Percentiles rank a stretch among this genome's conserved stretches.
These are phyloP conservation scores for Cystobasidium sp. DNA, from an alignment of 1,284 basidiomycete species.

Conservation along the genomic window DNA sequence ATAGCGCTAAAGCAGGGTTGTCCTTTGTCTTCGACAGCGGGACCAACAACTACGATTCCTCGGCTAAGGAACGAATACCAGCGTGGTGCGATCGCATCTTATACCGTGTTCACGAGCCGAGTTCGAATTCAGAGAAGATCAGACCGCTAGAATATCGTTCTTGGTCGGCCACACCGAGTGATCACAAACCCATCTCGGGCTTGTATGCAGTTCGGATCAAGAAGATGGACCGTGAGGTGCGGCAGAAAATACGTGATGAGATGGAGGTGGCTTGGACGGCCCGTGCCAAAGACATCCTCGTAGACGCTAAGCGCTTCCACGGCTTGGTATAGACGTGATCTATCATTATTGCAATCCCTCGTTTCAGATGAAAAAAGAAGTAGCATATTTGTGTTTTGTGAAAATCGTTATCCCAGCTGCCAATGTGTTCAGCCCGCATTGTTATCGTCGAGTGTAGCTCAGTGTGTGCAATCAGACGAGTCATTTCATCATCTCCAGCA, in stretches of 20 bases:
- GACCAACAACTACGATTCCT: conserved; percentile 79
- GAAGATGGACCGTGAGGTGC: conserved; percentile 66
- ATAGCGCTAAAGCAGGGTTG: background rate
- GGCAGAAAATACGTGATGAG: conserved; percentile 60
- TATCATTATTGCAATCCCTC: background rate
- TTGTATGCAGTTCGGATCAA: conserved; percentile 75
- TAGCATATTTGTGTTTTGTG: too few relatives aligned
- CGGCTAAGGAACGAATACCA: conserved; percentile 83
- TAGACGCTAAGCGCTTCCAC: conserved; percentile 47
- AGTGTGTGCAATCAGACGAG: too few relatives aligned
- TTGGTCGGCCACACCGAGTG: conserved; percentile 28
- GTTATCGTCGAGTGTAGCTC: too few relatives aligned
- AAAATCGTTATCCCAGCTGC: too few relatives aligned
- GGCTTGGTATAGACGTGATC: background rate
- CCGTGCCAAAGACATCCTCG: conserved; percentile 44
- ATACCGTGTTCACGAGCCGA: conserved; percentile 60
- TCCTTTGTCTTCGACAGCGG: conserved; percentile 48
- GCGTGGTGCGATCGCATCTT: conserved; percentile 97
- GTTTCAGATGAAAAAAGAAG: background rate
- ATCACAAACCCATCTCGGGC: conserved; percentile 66
- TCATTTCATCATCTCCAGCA: too few relatives aligned
- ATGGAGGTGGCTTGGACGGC: conserved; percentile 49
- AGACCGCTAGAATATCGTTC: conserved; percentile 37
- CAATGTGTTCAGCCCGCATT: too few relatives aligned
- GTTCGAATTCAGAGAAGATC: conserved; percentile 8